These are phyloP conservation scores for Pestalotiopsis sp. DNA, from an alignment of 2,329 filamentous ascomycete genomes.

Conservation along the genomic window DNA sequence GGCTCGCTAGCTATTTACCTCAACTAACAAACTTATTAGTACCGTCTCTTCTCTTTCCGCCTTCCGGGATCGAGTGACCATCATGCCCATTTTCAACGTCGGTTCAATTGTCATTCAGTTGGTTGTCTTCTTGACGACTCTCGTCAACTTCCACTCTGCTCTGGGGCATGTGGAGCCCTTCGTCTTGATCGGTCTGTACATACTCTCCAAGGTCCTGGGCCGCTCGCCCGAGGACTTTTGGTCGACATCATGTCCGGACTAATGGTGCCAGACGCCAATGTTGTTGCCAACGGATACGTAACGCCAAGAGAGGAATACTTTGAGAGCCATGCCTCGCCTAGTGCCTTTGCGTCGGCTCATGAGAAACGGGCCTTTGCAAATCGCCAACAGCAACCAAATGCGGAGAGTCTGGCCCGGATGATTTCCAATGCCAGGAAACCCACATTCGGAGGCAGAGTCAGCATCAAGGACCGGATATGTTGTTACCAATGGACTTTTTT, in stretches of 20 bases:
- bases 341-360: constrained; percentile 12
- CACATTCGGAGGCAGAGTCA: constrained; percentile 32
- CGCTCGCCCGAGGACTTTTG: constrained; percentile 50
- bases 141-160: constrained; percentile 54
- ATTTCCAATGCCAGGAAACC: constrained; percentile 32
- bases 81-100: constrained; percentile 54
- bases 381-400: constrained; percentile 18
- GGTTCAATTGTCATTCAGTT: constrained; percentile 53
- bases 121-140: constrained; percentile 54
- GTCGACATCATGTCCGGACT: constrained; percentile 29
- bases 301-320: constrained; percentile 28
- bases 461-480: constrained; percentile 51
- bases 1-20: not conserved
- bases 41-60: not conserved
- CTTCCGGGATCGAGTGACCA: constrained; percentile 2
- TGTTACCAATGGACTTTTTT: constrained; percentile 76
- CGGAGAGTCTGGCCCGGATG: constrained; percentile 34
- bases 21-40: not conserved
- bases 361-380: constrained; percentile 17
- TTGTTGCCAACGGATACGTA: constrained; percentile 26
- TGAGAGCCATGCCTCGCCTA: constrained; percentile 16
- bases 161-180: constrained; percentile 51
- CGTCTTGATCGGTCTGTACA: constrained; percentile 48
- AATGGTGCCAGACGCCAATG: constrained; percentile 20
- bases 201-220: constrained; percentile 48